phyloP scores from a whole-genome alignment of 352 stramenopile genomes.

The Blastocystis sp. region DNA sequence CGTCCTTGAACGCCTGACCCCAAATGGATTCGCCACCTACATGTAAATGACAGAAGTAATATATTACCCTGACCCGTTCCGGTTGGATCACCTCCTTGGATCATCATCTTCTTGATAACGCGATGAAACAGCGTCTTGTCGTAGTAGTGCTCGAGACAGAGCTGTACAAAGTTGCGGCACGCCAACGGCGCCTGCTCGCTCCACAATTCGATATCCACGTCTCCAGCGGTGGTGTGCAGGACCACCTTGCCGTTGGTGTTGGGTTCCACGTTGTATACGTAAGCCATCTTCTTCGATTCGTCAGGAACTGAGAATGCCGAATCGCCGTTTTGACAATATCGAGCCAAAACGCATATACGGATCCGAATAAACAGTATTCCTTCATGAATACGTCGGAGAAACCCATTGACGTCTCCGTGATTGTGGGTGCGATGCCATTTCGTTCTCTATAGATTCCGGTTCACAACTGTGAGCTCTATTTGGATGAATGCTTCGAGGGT shows the following conservation, averaged over 20 bases:
- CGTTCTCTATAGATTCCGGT: conserved; percentile 56
- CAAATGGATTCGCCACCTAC: conserved; percentile 56
- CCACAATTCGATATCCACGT: conserved; percentile 90
- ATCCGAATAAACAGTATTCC: not conserved
- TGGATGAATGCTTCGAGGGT: conserved; percentile 58
- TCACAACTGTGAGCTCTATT: conserved; percentile 57
- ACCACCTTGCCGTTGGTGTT: conserved; percentile 84
- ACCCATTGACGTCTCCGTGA: conserved; percentile 33
- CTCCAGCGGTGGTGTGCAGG: conserved; percentile 87
- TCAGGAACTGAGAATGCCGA: not conserved
- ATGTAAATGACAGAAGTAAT: not conserved
- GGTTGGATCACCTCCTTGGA: conserved; percentile 82
- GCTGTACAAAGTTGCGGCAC: conserved; percentile 80
- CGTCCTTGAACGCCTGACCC: conserved; percentile 71
- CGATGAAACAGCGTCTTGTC: conserved; percentile 86
- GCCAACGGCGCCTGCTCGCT: conserved; percentile 85
- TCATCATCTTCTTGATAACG: conserved; percentile 83
- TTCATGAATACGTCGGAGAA: not conserved
- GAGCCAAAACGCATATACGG: not conserved
- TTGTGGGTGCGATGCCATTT: not conserved
- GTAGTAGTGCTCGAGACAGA: conserved; percentile 83
- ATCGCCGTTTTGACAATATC: not conserved
- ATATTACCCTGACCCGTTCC: conserved; percentile 68
- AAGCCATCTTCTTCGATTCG: conserved; percentile 86
- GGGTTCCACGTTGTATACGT: conserved; percentile 90